Base-by-base conservation (phyloP, 208 protist species). In the Acanthamoeba healyi region DNA sequence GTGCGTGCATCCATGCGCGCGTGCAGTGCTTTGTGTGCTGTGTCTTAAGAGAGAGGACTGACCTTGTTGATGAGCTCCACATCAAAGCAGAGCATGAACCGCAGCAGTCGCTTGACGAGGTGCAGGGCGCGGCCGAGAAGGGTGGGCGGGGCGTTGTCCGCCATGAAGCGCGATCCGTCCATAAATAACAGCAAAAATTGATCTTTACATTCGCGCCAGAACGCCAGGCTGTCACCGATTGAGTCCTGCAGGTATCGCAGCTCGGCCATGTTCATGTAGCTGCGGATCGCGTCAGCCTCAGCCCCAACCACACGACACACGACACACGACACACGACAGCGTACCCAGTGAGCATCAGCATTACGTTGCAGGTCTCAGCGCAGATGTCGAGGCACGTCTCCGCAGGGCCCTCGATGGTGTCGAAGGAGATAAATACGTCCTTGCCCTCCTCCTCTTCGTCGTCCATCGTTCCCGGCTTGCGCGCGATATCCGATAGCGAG, bases 251-350 rank as follows among this genome's bases (percentile, higher is more conserved):
- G 58, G 29, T 91, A 91, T 17, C 84, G 84, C 32, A 91, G 84
- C 58, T 91, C 84, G 22, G 84, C 84, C 84, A 91, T 91, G 84
- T 91, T 91, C 84, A 91, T 91, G 42, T 91, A 91, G 7, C 84
- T 91, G 84, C 5, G 3, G 15, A 88, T 36, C 34, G 74, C 74
- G 42, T n/a, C 12, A 19, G 17, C 5, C 32, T 42, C 12, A 42
- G 17, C 3, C n/a, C 4, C 26, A 38, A 4, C 4, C 44, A 49
- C 44, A 49, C 44, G 12, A 77, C 12, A n/a, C 67, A 36, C 14
- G 2, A 61, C 10, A 61, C 10, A 61, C 54, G 29, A 88, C 19
- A 3, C 9, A 84, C 19, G 38, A 84, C 38, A 51, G 74, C 9
- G 42, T 89, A 91, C 84, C 84, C 84, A 17, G 84, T 91, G 29